Evolutionary conservation across 139 green algal species (phyloP).

Genomic region (Chlamydomonas incerta): DNA sequence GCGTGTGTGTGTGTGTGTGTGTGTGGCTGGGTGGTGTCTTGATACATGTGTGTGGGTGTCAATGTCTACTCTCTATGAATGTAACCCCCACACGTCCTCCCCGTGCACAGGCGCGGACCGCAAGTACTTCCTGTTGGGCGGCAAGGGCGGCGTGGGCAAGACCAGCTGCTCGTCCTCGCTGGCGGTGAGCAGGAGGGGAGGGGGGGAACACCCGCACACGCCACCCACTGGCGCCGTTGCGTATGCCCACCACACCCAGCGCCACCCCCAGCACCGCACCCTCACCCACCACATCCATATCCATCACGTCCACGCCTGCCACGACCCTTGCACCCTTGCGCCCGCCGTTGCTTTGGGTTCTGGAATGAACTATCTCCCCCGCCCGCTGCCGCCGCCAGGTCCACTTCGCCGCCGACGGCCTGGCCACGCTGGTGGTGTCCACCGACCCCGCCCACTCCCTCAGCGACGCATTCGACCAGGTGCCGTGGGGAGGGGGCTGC

Average conservation of each 20-base stretch:
- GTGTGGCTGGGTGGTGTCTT: no score
- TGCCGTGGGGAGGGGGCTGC: slow-evolving; percentile 9
- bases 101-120: slow-evolving; percentile 41
- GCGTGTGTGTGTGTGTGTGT: neutral
- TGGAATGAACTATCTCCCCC: no score
- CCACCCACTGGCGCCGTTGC: no score
- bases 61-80: no score
- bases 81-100: neutral
- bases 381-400: neutral
- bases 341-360: no score
- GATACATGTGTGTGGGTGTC: no score
- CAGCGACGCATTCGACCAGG: slow-evolving; percentile 93
- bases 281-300: no score
- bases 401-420: slow-evolving; percentile 72
- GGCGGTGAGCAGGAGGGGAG: slow-evolving; percentile 64
- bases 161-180: slow-evolving; percentile 88
- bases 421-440: slow-evolving; percentile 94
- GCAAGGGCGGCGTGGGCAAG: slow-evolving; percentile 99
- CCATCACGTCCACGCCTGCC: no score
- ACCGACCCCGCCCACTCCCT: slow-evolving; percentile 99
- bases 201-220: no score
- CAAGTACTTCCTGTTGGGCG: slow-evolving; percentile 89
- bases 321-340: no score
- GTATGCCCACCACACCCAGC: no score
- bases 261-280: no score